A percentile compares a stretch with the other conserved stretches of the same genome.
Conservation (phyloP, 73 alveolate genomes). For the Tetrahymena thermophila region DNA sequence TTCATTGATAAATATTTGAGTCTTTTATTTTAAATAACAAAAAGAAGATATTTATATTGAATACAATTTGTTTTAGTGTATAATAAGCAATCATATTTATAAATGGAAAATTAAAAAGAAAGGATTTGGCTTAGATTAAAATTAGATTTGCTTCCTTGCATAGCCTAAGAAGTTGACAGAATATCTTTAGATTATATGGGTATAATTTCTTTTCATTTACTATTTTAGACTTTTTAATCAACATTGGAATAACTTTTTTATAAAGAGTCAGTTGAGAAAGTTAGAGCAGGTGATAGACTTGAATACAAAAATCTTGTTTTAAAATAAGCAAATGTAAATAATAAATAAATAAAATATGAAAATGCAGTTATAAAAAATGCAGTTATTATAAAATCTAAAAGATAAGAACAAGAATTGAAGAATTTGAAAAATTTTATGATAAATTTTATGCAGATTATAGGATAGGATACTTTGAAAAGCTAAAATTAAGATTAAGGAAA, state of each 20-base stretch:
- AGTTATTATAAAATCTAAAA: neutral
- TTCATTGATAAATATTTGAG: neutral
- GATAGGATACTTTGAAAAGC: constrained; percentile 41
- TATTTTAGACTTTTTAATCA: neutral
- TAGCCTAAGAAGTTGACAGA: constrained; percentile 37
- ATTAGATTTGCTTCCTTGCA: constrained; percentile 28
- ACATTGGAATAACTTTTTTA: neutral
- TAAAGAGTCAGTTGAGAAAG: constrained; percentile 27
- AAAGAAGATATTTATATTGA: too few relatives aligned
- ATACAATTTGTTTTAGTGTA: too few relatives aligned
- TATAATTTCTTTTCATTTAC: neutral
- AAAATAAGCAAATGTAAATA: constrained; percentile 26
- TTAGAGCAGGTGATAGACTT: constrained; percentile 26
- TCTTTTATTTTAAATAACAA: neutral
- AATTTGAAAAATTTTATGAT: constrained; percentile 39
- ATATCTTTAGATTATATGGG: constrained; percentile 26
- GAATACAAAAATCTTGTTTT: constrained; percentile 19
- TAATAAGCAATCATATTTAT: too few relatives aligned
- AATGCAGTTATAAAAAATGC: neutral
- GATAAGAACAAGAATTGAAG: constrained; percentile 44
- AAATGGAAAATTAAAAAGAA: neutral
- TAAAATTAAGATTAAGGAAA: constrained; percentile 42
- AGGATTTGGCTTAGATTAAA: neutral
- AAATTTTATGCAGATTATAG: constrained; percentile 41
- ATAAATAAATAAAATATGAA: neutral